Base-by-base conservation (phyloP, 2,329 filamentous ascomycete species). In the Sporothrix brasiliensis region DNA sequence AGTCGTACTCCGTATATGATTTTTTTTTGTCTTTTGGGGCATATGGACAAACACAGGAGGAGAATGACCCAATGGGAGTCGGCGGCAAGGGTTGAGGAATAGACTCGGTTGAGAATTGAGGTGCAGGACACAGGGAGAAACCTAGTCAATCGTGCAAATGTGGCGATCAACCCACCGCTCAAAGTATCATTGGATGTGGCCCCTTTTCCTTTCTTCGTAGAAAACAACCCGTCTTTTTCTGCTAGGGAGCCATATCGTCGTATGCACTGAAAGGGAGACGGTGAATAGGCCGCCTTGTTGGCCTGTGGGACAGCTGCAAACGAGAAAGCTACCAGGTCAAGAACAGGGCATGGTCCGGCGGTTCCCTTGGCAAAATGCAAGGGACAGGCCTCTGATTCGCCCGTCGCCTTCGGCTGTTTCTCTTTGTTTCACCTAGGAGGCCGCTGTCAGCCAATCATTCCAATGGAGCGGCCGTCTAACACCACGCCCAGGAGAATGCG, bases 391-490 rank as follows among this genome's bases (percentile, higher is more conserved):
- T 54, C 24, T 71, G 60, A 71, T 72, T 71, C 61, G 71, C 49
- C 54, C 4, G 54, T 47, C 7, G 24, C n/a, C 47, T 24, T 19
- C 50, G 61, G 60, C 68, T 58, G 70, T 61, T 66, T 71, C 14
- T 24, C 39, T n/a, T 41, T 66, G 72, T 73, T 73, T 73, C 72
- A 73, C 54, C n/a, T 69, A 19, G 49, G 14, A 54, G 47, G 34
- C 4, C 61, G 19, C 61, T 34, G 39, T 39, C 21, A 53, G 65
- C 70, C 71, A 73, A 68, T 69, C 50, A 67, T 34, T 21, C 50
- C 19, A 24, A 54, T 44, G 52, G 39, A 70, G 69, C 27, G 60
- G n/a, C n/a, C n/a, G n/a, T n/a, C n/a, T n/a, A n/a, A n/a, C n/a
- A n/a, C n/a, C n/a, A n/a, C n/a, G n/a, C n/a, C n/a, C n/a, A n/a